Evolutionary conservation across 2,329 filamentous ascomycete species (phyloP), one percentile per base, ranked within the genome.

Genomic region (Ceratocystis harringtonii): DNA sequence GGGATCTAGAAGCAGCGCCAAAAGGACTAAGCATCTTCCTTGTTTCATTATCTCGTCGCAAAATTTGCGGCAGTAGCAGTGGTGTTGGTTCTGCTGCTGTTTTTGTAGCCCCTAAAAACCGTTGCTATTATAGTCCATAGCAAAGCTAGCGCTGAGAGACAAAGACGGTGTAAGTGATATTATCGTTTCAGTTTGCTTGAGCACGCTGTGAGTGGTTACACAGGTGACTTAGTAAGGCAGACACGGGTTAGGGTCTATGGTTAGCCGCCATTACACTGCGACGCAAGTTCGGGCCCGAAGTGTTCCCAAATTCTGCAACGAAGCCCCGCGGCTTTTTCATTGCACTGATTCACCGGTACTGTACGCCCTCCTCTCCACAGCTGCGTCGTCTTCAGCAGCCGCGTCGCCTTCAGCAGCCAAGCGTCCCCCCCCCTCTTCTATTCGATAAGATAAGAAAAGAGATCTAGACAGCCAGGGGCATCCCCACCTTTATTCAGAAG

Each of bases 401-500:
- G 28, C 28, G 28, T 28, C 28, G 28, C 28, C 28, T 28, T 28
- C 48, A 19, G 8, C 19, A 10, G 3, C 22, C 48, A 19, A 50
- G 48, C 48, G 8, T n/a, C n/a, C n/a, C 22, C n/a, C 22, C 2
- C 15, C 41, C 60, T 55, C 52, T 48, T 36, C 32, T 44, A 52
- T 28, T 17, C 32, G 62, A 67, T 67, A 65, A 65, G 62, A 65
- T 67, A 65, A 55, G 15, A 30, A 43, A 43, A 22, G 62, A 10
- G 62, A 41, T 15, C 36, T 4, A 22, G 45, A 30, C 36, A 50
- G 36, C 50, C 36, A 48, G 36, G 62, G 32, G 19, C 36, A 15
- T 41, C 36, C 10, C 36, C 36, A 41, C 30, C 7, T 22, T 12
- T 22, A 8, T 32, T 22, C n/a, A 58, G 15, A 30, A 12, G 30